phyloP scores from a whole-genome alignment of 1,284 basidiomycete genomes.

The Apiotrichum siamense region DNA sequence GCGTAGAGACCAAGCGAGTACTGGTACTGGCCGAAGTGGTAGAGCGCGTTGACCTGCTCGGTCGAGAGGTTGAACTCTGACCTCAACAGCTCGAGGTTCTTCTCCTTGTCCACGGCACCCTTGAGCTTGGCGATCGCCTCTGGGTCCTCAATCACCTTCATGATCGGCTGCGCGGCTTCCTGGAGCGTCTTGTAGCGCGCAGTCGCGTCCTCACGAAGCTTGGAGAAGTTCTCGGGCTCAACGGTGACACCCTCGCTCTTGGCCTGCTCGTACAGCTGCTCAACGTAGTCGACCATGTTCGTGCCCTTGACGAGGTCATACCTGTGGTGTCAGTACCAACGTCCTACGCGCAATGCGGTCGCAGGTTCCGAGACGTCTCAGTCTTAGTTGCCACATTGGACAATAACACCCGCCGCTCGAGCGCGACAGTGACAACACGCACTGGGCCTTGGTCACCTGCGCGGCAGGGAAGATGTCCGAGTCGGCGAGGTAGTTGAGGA shows the following conservation, averaged over 20 bases:
- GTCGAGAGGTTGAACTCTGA: constrained; percentile 86
- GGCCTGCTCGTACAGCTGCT: constrained; percentile 69
- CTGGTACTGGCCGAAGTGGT: constrained; percentile 97
- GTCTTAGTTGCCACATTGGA: not conserved
- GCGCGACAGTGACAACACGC: constrained; percentile 15
- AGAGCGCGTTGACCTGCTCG: constrained; percentile 91
- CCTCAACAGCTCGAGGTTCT: constrained; percentile 89
- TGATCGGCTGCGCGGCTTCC: constrained; percentile 82
- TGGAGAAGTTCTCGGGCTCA: constrained; percentile 58
- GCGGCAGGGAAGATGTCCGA: constrained; percentile 38
- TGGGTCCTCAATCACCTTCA: constrained; percentile 94
- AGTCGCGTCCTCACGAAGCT: constrained; percentile 72
- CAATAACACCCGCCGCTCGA: not conserved
- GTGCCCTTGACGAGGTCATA: constrained; percentile 97
- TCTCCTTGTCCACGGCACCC: constrained; percentile 81
- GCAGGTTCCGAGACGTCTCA: not conserved
- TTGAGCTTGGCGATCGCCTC: constrained; percentile 73
- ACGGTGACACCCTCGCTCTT: constrained; percentile 43
- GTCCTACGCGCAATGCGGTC: no score
- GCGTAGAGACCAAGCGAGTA: constrained; percentile 96
- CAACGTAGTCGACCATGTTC: constrained; percentile 90
- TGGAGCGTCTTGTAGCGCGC: constrained; percentile 76
- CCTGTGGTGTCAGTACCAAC: constrained; percentile 33
- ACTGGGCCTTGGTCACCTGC: constrained; percentile 46
- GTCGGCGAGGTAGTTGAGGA: constrained; percentile 76